Base-by-base conservation (phyloP, 140 eudicot species). In the Erigeron philadelphicus region DNA sequence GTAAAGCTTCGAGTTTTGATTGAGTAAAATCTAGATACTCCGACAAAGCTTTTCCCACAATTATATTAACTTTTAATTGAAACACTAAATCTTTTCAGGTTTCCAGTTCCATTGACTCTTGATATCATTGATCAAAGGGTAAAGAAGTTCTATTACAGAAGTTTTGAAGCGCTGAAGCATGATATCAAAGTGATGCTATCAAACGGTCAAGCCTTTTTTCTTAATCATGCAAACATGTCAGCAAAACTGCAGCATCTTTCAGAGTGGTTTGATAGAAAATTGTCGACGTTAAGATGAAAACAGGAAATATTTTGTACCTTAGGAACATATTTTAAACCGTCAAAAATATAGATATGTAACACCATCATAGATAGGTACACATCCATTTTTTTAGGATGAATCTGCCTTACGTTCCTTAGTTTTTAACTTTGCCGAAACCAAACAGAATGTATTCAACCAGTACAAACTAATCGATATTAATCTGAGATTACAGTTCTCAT, bases 21-120 rank as follows among this genome's bases (percentile, higher is more conserved):
- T 2, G 11, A 38, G 61, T 68, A 56, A 48, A 68, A 64, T 52
- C 16, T 69, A 31, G 35, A 67, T 40, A 43, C 68, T 64, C 47
- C 38, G 5, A 31, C 38, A 31, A 3, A 31, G 38, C 6, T 45
- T 45, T 7, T 45, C 9, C 12, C 7, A 5, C 12, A 45, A 7
- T 45, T 7, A 45, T 2, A 60, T 44, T 17, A 6, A 15, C 23
- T 3, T 17, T 6, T 49, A 3, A 9, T 48, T 17, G 45, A 50
- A 21, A 23, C 17, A 42, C 17, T 7, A 1, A 17, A 43, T 17
- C 58, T 56, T 15, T 74, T 82, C 84, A 94, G 99, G 86, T 94
- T 79, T 78, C 94, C 95, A 15, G 95, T 87, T 71, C 99, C 99
- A 7, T 68, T 94, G 74, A 85, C 95, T 40, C 89, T 79, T 2